Evolutionary conservation across 2,329 filamentous ascomycete species (phyloP), one percentile per base, ranked within the genome.

Genomic region (Alternaria sp.): DNA sequence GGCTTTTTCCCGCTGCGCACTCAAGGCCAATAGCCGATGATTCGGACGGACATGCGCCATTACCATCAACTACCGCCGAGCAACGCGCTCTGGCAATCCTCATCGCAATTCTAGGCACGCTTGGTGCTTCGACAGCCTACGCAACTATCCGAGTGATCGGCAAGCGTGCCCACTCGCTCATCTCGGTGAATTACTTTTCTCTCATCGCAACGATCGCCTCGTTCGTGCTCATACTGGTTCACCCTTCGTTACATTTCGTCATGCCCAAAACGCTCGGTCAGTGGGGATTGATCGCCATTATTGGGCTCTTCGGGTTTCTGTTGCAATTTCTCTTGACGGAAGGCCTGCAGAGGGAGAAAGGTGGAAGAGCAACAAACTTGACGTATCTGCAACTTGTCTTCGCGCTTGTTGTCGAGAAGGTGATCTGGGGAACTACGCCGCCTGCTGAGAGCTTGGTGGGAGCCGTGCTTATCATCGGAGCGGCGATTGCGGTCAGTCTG

Each of bases 101-200:
- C 0, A 83, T 91, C 6, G 91, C 90, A 0, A 83, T 96, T 15
- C 57, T 96, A 0, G 92, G 93, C 2, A 92, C 96, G 0, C 73
- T 93, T 1, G 93, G 93, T 5, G 87, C 88, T 7, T 44, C 55
- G 15, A 57, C 47, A 15, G 91, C 92, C 6, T 93, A 90, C 73
- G 92, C 89, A 0, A 87, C 87, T 1, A 91, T 97, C 68, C 87
- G 93, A 10, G 88, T 90, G 74, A 94, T 97, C 66, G 93, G 93
- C 6, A 87, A 88, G 69, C 86, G 91, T 26, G 90, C 91, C 0
- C 92, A 96, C 73, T 87, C 93, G 0, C 83, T 97, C 21, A 88
- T 96, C 62, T 91, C 88, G 5, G 92, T 96, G 57, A 95, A 92
- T 72, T 95, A 93, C 80, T 96, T 96, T 73, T 88, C 88, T 3